Conservation (phyloP, 2,329 filamentous ascomycete species). For the Rhynchosporium graminicola region DNA sequence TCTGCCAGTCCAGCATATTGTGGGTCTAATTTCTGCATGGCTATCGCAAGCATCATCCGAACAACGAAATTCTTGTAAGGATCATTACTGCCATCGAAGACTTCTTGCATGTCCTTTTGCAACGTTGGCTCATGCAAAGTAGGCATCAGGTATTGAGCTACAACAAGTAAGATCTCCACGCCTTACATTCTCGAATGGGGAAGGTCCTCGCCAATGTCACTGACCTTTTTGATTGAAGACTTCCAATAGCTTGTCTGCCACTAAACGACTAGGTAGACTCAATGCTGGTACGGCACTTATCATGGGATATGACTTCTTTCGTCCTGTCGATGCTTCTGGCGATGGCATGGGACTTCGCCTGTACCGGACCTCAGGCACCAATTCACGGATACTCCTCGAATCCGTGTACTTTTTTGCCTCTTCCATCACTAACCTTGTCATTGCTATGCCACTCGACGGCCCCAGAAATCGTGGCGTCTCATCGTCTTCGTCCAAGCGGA, state of each 20-base stretch:
- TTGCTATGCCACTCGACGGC: slow-evolving; percentile 91
- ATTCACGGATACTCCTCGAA: slow-evolving; percentile 85
- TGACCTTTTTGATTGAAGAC: slow-evolving; percentile 83
- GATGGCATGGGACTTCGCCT: slow-evolving; percentile 69
- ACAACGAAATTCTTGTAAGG: slow-evolving; percentile 86
- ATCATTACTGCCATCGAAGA: slow-evolving; percentile 74
- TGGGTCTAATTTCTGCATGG: slow-evolving; percentile 86
- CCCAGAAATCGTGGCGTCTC: slow-evolving; percentile 87
- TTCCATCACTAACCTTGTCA: slow-evolving; percentile 93
- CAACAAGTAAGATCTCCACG: slow-evolving; percentile 23
- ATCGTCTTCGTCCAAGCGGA: slow-evolving; percentile 81
- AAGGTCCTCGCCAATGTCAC: slow-evolving; percentile 29
- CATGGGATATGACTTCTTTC: slow-evolving; percentile 87
- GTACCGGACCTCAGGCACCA: slow-evolving; percentile 74
- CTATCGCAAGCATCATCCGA: slow-evolving; percentile 91
- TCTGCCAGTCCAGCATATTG: slow-evolving; percentile 93
- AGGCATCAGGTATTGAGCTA: slow-evolving; percentile 86
- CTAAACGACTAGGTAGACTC: slow-evolving; percentile 69
- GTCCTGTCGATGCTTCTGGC: slow-evolving; percentile 51
- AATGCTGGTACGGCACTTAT: slow-evolving; percentile 82
- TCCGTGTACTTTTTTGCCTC: slow-evolving; percentile 92
- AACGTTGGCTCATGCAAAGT: slow-evolving; percentile 83
- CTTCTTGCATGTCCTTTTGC: slow-evolving; percentile 72
- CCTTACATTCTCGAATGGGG: background rate
- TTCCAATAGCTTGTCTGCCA: slow-evolving; percentile 78